Evolutionary conservation across 140 eudicot species (phyloP).

Genomic region (Oenanthe javanica): DNA sequence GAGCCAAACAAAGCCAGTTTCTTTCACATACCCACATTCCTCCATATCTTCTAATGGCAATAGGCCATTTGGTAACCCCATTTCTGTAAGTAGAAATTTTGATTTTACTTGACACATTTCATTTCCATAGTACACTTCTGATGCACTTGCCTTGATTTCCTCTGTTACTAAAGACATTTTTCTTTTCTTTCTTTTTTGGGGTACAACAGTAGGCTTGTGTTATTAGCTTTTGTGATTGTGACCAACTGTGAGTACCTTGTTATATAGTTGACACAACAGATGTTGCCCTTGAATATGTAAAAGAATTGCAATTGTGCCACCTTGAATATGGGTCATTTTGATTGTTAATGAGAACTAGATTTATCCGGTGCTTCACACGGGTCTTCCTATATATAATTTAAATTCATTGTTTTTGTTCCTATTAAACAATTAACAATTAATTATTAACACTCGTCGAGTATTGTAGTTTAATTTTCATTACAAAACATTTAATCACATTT

Average conservation of each 20-base stretch:
- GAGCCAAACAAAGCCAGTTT: slow-evolving; percentile 45
- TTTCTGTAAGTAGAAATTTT: slow-evolving; percentile 25
- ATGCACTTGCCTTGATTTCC: slow-evolving; percentile 34
- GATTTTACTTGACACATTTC: slow-evolving; percentile 34
- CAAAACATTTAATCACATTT: too few species aligned
- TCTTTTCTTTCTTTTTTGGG: neutral
- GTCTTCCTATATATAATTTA: too few species aligned
- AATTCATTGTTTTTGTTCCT: too few species aligned
- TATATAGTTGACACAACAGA: neutral
- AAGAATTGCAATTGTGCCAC: neutral
- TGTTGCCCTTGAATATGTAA: neutral
- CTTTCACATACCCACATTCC: slow-evolving; percentile 34
- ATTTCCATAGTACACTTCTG: slow-evolving; percentile 39
- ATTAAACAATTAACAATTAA: too few species aligned
- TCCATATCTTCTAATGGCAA: slow-evolving; percentile 36
- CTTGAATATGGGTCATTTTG: neutral
- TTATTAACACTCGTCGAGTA: too few species aligned
- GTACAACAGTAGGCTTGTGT: neutral
- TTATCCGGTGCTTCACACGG: too few species aligned
- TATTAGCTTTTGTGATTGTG: neutral
- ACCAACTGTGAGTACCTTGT: neutral
- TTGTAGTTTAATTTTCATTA: too few species aligned
- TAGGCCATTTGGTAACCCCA: slow-evolving; percentile 43
- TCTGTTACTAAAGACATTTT: slow-evolving; percentile 40
- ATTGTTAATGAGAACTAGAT: too few species aligned